phyloP scores from a whole-genome alignment of 495 filamentous ascomycete species.

The Chaetomium tenue region DNA sequence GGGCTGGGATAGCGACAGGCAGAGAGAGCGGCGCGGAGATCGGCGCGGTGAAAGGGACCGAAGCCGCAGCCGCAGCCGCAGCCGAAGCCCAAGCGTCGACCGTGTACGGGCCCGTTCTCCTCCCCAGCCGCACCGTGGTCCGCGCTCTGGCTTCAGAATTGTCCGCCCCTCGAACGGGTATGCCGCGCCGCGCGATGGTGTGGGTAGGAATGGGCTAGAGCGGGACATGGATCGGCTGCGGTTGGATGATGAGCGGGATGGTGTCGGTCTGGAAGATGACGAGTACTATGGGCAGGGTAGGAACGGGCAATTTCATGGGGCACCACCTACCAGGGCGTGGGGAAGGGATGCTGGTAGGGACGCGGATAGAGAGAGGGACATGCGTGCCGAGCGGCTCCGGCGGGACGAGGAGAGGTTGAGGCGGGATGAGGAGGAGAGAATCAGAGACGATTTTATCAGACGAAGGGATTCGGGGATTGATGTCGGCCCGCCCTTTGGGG shows the following conservation, averaged over 20 bases:
- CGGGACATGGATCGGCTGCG: constrained; percentile 2
- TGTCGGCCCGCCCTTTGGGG: constrained; percentile 1
- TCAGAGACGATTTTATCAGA: not conserved
- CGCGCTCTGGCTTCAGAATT: not conserved
- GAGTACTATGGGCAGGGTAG: too few relatives aligned
- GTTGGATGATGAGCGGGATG: not conserved
- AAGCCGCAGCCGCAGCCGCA: not conserved
- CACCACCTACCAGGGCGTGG: not conserved
- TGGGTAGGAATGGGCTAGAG: constrained; percentile 6
- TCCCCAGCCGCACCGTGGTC: not conserved
- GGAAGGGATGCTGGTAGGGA: not conserved
- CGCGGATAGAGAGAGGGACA: not conserved
- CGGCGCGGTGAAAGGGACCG: not conserved
- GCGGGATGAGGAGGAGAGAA: constrained; percentile 10
- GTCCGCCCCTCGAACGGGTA: constrained; percentile 1
- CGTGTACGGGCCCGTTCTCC: not conserved
- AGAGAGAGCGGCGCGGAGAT: not conserved
- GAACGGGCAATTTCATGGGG: not conserved
- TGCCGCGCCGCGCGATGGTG: not conserved
- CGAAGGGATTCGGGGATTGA: constrained; percentile 16
- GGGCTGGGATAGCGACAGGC: not conserved
- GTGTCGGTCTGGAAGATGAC: not conserved
- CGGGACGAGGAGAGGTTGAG: not conserved
- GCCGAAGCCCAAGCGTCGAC: constrained; percentile 4
- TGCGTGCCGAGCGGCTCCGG: not conserved